A percentile compares a stretch with the other conserved stretches of the same genome.
Evolutionary conservation across 1,139 yeast genomes (phyloP).

Genomic region (Taphrina sp.): DNA sequence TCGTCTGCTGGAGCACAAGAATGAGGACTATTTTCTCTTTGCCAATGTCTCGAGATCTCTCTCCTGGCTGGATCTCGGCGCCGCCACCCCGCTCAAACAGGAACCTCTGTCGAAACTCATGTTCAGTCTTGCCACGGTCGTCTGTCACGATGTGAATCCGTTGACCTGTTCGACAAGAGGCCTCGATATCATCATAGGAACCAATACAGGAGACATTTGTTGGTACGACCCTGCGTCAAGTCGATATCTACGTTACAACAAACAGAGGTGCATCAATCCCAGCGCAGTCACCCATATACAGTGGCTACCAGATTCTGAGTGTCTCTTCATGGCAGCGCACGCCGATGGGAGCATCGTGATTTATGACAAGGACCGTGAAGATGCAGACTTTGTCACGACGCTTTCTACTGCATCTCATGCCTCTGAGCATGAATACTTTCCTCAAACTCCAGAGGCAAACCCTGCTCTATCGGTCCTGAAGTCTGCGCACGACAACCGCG

Average conservation of each 20-base stretch:
- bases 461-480: slow-evolving; percentile 37
- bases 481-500: slow-evolving; percentile 37
- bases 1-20: slow-evolving; percentile 43
- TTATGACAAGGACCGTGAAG: slow-evolving; percentile 50
- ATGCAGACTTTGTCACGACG: slow-evolving; percentile 38
- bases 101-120: slow-evolving; percentile 47
- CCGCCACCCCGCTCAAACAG: slow-evolving; percentile 39
- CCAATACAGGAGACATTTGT: slow-evolving; percentile 56
- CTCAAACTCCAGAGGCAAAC: slow-evolving; percentile 8
- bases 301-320: slow-evolving; percentile 49
- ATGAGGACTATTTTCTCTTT: slow-evolving; percentile 42
- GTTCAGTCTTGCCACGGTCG: slow-evolving; percentile 48
- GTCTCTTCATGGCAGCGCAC: slow-evolving; percentile 47
- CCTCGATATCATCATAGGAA: slow-evolving; percentile 54
- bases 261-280: slow-evolving; percentile 46
- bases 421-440: slow-evolving; percentile 31
- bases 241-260: slow-evolving; percentile 54
- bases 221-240: slow-evolving; percentile 54
- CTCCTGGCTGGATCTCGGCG: slow-evolving; percentile 44
- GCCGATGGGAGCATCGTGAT: slow-evolving; percentile 48
- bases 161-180: slow-evolving; percentile 46
- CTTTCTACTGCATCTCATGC: not conserved
- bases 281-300: slow-evolving; percentile 46
- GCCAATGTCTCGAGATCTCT: slow-evolving; percentile 46
- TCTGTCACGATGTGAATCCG: slow-evolving; percentile 47